Evolutionary conservation across 495 filamentous ascomycete species (phyloP).

Genomic region (Collariella sp.): DNA sequence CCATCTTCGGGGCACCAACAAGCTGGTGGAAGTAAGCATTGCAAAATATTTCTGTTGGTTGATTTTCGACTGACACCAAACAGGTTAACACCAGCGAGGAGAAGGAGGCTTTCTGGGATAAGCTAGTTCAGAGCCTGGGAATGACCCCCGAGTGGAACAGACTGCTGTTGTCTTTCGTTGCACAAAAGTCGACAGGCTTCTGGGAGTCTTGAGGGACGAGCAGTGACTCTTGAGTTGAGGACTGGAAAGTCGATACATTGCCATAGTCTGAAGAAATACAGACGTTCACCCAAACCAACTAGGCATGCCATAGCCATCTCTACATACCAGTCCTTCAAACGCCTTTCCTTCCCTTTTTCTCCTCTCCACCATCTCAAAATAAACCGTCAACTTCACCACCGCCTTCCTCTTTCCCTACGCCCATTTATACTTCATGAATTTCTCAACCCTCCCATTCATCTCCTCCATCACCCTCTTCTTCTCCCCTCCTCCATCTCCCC

Average conservation of each 20-base stretch:
- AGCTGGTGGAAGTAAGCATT: not conserved
- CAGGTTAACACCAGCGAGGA: not conserved
- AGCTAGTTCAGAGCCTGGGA: not conserved
- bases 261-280: no score
- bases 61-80: not conserved
- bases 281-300: not conserved
- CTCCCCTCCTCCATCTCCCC: slow-evolving; percentile 10
- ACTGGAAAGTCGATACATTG: no score
- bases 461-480: slow-evolving; percentile 20
- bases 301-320: not conserved
- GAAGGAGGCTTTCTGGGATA: not conserved
- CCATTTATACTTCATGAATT: slow-evolving; percentile 34
- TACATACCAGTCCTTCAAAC: no score
- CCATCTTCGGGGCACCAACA: not conserved
- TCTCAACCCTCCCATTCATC: slow-evolving; percentile 28
- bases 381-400: slow-evolving; percentile 34
- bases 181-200: not conserved
- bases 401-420: slow-evolving; percentile 26
- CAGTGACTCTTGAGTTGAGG: no score
- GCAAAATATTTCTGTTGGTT: not conserved
- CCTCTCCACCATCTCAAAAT: slow-evolving; percentile 25
- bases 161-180: not conserved
- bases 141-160: not conserved
- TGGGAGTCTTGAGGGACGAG: no score
- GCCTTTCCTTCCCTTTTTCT: not conserved